phyloP scores from a whole-genome alignment of 108 stramenopile genomes.

The Nitzschia palea region DNA sequence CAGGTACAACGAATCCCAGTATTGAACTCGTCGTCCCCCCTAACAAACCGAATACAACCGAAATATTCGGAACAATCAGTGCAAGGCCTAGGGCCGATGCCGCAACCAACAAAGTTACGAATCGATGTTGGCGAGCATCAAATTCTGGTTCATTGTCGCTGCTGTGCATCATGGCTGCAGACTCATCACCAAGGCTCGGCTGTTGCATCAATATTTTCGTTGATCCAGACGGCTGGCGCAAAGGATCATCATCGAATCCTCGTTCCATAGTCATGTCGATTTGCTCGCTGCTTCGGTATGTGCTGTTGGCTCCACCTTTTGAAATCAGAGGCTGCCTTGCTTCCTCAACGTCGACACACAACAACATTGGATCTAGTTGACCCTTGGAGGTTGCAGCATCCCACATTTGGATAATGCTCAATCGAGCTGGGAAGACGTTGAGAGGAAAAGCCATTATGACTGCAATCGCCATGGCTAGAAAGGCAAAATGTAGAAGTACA shows the following conservation, averaged over 20 bases:
- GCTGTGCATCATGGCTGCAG: background rate
- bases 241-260: slow-evolving; percentile 9
- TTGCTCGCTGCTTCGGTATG: background rate
- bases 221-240: background rate
- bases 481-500: slow-evolving; percentile 63
- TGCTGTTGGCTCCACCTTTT: background rate
- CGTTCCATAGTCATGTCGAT: slow-evolving; percentile 13
- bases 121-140: slow-evolving; percentile 17
- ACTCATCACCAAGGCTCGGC: background rate
- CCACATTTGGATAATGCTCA: slow-evolving; percentile 60
- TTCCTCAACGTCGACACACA: slow-evolving; percentile 9
- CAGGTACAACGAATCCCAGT: slow-evolving; percentile 77
- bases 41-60: slow-evolving; percentile 74
- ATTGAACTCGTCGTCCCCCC: slow-evolving; percentile 70
- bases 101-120: slow-evolving; percentile 41
- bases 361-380: slow-evolving; percentile 4
- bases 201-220: background rate
- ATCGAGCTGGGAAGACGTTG: slow-evolving; percentile 77
- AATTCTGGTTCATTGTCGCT: slow-evolving; percentile 21
- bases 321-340: slow-evolving; percentile 24
- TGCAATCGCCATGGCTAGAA: slow-evolving; percentile 71
- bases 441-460: slow-evolving; percentile 82
- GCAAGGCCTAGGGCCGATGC: slow-evolving; percentile 63
- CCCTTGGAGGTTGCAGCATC: slow-evolving; percentile 18
- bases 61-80: slow-evolving; percentile 69